Base-by-base conservation (phyloP, 2,329 filamentous ascomycete species). In the Exophiala calicioides region DNA sequence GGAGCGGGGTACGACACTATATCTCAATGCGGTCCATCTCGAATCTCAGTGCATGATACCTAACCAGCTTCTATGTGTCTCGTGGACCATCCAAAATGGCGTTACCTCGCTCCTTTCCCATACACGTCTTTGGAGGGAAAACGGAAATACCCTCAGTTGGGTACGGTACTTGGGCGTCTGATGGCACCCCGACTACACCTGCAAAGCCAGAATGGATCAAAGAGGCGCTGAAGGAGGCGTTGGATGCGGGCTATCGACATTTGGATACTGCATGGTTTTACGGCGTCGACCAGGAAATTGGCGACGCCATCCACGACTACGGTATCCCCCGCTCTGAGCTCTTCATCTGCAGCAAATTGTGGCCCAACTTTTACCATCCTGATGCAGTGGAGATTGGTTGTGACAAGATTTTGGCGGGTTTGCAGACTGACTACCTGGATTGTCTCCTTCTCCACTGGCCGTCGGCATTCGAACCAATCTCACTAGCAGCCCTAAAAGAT, bases 381-480 rank as follows among this genome's bases (percentile, higher is more conserved):
- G 69, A 73, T 19, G 36, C 44, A 44, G 69, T 76, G 5, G 55
- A 68, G 52, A 72, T 75, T 51, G 76, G 78, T 10, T 75, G 88
- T 53, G 62, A 78, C 10, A 65, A 73, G 52, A 84, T 82, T 1
- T 77, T 90, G 24, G 66, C 76, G 64, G 83, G 80, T 56, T 77
- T 89, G n/a, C 74, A 76, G 12, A 68, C 86, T 19, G 80, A 85
- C 55, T 87, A 88, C 60, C 77, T 90, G 7, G 85, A 90, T 64
- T 74, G 87, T 34, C 89, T 86, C 66, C 66, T 80, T 30, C 62
- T 78, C 10, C 75, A 78, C 65, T 77, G 71, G 64, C 75, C 74
- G 19, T 69, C 73, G 58, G 68, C 69, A 8, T 36, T 48, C 13
- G 26, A 50, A 19, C 41, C 47, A 4, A 47, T 47, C 16, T 51